These are phyloP conservation scores for Aspergillus sp. DNA, from an alignment of 2,329 filamentous ascomycete species.

Conservation along the genomic window DNA sequence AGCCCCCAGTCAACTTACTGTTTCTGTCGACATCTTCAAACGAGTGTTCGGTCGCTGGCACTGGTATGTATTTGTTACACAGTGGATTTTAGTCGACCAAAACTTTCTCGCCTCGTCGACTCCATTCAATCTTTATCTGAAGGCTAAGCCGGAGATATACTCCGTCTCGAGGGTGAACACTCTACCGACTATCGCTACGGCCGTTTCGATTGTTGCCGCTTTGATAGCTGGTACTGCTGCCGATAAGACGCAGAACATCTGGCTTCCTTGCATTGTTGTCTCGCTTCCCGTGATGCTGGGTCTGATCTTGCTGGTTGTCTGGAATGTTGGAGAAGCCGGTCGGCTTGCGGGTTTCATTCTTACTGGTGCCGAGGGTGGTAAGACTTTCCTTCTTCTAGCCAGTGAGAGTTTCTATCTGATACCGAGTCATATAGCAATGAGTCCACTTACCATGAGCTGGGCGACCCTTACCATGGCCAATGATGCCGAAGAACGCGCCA, in stretches of 20 bases:
- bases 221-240: not conserved
- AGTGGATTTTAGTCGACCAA: conserved; percentile 42
- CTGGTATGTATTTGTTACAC: conserved; percentile 40
- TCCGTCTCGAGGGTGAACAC: conserved; percentile 44
- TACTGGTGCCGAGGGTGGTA: not conserved
- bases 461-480: conserved; percentile 39
- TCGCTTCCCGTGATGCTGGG: not conserved
- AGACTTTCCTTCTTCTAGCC: not conserved
- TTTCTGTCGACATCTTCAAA: conserved; percentile 37
- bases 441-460: conserved; percentile 42
- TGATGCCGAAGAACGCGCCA: conserved; percentile 43
- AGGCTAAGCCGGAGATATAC: conserved; percentile 37
- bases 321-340: not conserved
- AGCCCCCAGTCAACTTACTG: not conserved
- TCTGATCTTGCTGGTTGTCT: not conserved
- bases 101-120: conserved; percentile 35
- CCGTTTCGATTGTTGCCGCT: conserved; percentile 31
- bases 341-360: not conserved
- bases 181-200: conserved; percentile 42
- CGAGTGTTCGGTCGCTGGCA: conserved; percentile 43
- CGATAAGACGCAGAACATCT: not conserved
- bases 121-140: conserved; percentile 45
- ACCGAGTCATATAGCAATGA: conserved; percentile 16
- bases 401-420: conserved; percentile 12
- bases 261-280: not conserved